Evolutionary conservation across 441 rosid species (phyloP).

Genomic region (Cnidoscolus chayamansa): DNA sequence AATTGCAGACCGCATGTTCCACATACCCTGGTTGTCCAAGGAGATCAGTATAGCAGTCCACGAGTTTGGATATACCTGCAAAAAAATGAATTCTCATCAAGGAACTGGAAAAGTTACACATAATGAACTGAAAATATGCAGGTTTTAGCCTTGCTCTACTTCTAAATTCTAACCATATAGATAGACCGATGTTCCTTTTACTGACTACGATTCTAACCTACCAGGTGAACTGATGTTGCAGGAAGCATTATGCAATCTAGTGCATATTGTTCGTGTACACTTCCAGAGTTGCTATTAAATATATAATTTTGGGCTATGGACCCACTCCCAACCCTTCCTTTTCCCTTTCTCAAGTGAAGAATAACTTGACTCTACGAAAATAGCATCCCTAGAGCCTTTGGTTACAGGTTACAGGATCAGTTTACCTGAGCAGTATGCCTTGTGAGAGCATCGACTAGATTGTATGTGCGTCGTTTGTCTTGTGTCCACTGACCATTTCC

Average conservation of each 20-base stretch:
- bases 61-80: slow-evolving; percentile 77
- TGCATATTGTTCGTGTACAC: background rate
- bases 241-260: too few relatives aligned
- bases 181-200: background rate
- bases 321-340: too few relatives aligned
- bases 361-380: background rate
- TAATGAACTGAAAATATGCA: background rate
- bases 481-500: slow-evolving; percentile 76
- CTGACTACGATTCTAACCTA: background rate
- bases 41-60: slow-evolving; percentile 81
- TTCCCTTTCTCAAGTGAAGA: too few relatives aligned
- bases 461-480: slow-evolving; percentile 54
- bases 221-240: background rate
- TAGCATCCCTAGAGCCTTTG: background rate
- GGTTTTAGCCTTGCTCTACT: background rate
- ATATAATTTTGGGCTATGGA: too few relatives aligned
- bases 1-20: slow-evolving; percentile 83
- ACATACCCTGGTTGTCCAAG: slow-evolving; percentile 89
- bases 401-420: background rate
- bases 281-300: background rate
- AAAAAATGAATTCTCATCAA: background rate
- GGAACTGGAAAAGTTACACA: background rate
- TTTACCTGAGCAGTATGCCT: slow-evolving; percentile 88
- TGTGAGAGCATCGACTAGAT: slow-evolving; percentile 67
- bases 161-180: background rate